Evolutionary conservation across 2,329 filamentous ascomycete species (phyloP).

Genomic region (Pseudogymnoascus sp.): DNA sequence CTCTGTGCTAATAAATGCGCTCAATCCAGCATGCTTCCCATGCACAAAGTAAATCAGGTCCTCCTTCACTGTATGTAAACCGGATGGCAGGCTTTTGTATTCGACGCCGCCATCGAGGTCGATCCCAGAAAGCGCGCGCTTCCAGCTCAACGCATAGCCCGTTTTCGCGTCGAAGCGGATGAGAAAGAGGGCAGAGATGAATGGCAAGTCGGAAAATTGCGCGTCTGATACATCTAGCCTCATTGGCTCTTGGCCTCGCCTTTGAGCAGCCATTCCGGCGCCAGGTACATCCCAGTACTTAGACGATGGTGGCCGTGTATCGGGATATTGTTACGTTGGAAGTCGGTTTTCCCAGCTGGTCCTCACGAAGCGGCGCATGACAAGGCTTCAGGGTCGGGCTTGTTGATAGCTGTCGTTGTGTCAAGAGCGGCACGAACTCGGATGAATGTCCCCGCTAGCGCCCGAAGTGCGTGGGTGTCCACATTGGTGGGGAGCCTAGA

Average conservation of each 20-base stretch:
- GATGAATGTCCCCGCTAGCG: slow-evolving; percentile 2
- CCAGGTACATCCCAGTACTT: slow-evolving; percentile 3
- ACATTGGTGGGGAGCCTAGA: not conserved
- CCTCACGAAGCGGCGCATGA: not conserved
- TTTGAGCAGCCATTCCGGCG: slow-evolving; percentile 24
- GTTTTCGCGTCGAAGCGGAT: slow-evolving; percentile 90
- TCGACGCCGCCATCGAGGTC: slow-evolving; percentile 82
- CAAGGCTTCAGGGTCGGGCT: not conserved
- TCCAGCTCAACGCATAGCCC: slow-evolving; percentile 88
- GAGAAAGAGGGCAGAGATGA: slow-evolving; percentile 73
- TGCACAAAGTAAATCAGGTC: slow-evolving; percentile 95
- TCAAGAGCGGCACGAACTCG: slow-evolving; percentile 4
- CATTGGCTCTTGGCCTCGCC: slow-evolving; percentile 28
- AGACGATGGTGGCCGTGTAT: not conserved
- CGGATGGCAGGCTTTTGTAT: slow-evolving; percentile 92
- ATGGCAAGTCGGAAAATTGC: slow-evolving; percentile 39
- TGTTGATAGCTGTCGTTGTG: not conserved
- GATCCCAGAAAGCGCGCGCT: slow-evolving; percentile 62
- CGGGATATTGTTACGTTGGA: not conserved
- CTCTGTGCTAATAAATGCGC: slow-evolving; percentile 80
- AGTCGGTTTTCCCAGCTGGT: not conserved
- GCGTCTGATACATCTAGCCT: slow-evolving; percentile 25
- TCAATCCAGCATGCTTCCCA: slow-evolving; percentile 74
- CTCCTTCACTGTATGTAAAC: slow-evolving; percentile 77
- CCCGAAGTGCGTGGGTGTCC: slow-evolving; percentile 7